Evolutionary conservation across 768 basidiomycete species (phyloP).

Genomic region (Mycena latifolia): DNA sequence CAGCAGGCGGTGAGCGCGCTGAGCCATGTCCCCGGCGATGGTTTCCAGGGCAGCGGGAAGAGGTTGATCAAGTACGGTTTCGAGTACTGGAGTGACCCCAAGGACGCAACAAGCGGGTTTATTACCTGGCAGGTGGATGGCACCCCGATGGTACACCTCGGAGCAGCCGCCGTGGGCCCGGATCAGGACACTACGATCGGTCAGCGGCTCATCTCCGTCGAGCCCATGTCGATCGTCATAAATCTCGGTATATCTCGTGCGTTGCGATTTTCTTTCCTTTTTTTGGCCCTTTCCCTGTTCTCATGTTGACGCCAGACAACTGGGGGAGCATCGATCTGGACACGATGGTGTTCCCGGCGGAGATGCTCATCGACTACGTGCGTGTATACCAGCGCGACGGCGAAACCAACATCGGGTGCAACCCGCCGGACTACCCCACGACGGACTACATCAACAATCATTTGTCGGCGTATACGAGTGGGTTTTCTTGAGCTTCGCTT

Average conservation of each 20-base stretch:
- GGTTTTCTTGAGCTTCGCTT: slow-evolving; percentile 40
- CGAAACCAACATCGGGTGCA: slow-evolving; percentile 71
- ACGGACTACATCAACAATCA: slow-evolving; percentile 70
- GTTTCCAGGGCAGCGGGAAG: slow-evolving; percentile 70
- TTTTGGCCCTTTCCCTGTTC: background rate
- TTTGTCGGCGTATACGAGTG: slow-evolving; percentile 68
- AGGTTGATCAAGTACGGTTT: slow-evolving; percentile 70
- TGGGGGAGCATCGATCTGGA: slow-evolving; percentile 73
- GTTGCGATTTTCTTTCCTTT: slow-evolving; percentile 34
- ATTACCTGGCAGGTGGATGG: slow-evolving; percentile 84
- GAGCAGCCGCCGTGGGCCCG: slow-evolving; percentile 63
- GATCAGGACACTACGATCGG: slow-evolving; percentile 60
- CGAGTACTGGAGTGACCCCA: slow-evolving; percentile 79
- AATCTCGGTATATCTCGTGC: slow-evolving; percentile 74
- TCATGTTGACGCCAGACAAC: slow-evolving; percentile 22
- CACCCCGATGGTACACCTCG: slow-evolving; percentile 59
- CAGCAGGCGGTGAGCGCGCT: slow-evolving; percentile 69
- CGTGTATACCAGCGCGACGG: slow-evolving; percentile 82
- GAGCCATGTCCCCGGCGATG: slow-evolving; percentile 60
- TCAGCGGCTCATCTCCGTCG: slow-evolving; percentile 70
- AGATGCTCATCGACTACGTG: slow-evolving; percentile 83
- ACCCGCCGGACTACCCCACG: slow-evolving; percentile 75
- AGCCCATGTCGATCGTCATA: slow-evolving; percentile 70
- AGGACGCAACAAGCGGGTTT: slow-evolving; percentile 65
- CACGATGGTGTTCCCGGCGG: slow-evolving; percentile 76